Conservation (phyloP, 257 asterid genomes). For the Haberlea rhodopensis region DNA sequence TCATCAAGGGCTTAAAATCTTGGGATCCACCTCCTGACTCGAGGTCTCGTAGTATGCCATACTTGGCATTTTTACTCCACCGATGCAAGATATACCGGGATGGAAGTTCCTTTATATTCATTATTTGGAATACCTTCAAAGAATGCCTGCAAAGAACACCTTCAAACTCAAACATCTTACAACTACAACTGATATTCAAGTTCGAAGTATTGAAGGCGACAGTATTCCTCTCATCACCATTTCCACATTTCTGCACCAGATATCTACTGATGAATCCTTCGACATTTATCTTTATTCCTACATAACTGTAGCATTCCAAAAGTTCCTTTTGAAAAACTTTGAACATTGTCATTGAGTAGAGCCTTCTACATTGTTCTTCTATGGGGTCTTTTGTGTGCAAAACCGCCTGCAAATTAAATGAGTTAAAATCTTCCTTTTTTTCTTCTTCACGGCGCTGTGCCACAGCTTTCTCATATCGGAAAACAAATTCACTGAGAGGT, state of each 20-base stretch:
- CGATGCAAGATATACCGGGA: conserved; percentile 55
- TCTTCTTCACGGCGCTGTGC: conserved; percentile 85
- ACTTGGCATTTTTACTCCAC: conserved; percentile 79
- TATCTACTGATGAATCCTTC: conserved; percentile 53
- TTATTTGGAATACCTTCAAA: conserved; percentile 47
- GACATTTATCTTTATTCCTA: conserved; percentile 46
- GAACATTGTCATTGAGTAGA: conserved; percentile 72
- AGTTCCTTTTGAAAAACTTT: conserved; percentile 84
- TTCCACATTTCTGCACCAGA: conserved; percentile 52
- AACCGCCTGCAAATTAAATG: conserved; percentile 66
- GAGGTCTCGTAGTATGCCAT: conserved; percentile 62
- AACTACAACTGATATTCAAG: conserved; percentile 77
- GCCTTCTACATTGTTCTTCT: conserved; percentile 87
- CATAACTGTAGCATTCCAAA: conserved; percentile 49
- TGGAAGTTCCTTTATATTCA: conserved; percentile 54
- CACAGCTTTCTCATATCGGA: conserved; percentile 67
- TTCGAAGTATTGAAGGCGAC: conserved; percentile 92
- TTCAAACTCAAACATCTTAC: conserved; percentile 86
- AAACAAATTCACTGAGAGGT: conserved; percentile 58
- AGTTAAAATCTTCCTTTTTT: conserved; percentile 48
- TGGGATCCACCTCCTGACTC: conserved; percentile 73
- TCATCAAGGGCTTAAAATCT: conserved; percentile 72
- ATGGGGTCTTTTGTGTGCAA: conserved; percentile 91
- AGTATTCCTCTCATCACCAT: conserved; percentile 57
- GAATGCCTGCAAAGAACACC: conserved; percentile 55